Evolutionary conservation across 116 monocot species (phyloP), one percentile per base, ranked within the genome.

Genomic region (Papilionanthe hybrid): DNA sequence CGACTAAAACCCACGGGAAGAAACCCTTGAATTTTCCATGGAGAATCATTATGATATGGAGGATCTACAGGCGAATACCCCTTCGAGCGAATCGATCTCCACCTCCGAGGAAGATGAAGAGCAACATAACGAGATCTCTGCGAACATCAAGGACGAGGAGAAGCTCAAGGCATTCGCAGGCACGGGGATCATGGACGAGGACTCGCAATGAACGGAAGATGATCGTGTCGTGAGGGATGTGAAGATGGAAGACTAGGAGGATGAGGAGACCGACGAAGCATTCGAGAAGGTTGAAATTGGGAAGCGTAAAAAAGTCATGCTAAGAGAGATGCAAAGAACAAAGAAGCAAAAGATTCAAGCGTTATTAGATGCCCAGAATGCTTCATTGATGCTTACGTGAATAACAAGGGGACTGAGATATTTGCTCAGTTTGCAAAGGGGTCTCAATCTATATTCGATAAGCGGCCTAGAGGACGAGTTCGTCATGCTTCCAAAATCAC

Each of bases 391-490:
- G 95, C 93, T 79, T 93, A 95, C 83, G 95, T 95, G 99, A 95
- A 99, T 74, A 95, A 93, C 75, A 99, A 90, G 82, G 93, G 95
- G 58, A 95, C 99, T 37, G 99, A 99, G 82, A 93, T 99, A 81
- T 99, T 99, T 89, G 83, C 99, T 78, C 99, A 99, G 85, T 99
- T 95, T 87, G 99, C 99, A 5, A 91, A 95, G 74, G 99, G 99
- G 9, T 84, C 76, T 27, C 99, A 99, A 78, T 82, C 99, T 81
- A 88, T 88, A 53, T 9, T 80, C 5, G 86, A 91, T 69, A 93
- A 91, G 84, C 93, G 89, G 60, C 88, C 90, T 43, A 87, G 82
- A 79, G 99, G 95, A 90, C 92, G 99, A 83, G 99, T 95, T 0
- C 94, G 95, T 30, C 99, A 99, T 87, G 91, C 93, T 66, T 99